Base-by-base conservation (phyloP, 1,284 basidiomycete genomes). In the Sparassis latifolia region DNA sequence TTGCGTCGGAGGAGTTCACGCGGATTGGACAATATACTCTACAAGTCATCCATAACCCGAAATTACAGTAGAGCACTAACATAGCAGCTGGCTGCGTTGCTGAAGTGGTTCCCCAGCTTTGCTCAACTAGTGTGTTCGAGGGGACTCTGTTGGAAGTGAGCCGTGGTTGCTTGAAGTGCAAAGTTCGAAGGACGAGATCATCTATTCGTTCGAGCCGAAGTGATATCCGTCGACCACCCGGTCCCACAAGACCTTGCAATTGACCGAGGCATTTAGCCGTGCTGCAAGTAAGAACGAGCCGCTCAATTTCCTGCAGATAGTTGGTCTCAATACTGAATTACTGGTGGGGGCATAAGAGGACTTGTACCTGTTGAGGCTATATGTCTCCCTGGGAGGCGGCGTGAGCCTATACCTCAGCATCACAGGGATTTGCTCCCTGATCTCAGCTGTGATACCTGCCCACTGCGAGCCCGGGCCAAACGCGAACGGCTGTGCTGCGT, bases 221-320 rank as follows among this genome's bases (percentile, higher is more conserved):
- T 55, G 10, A 44, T 67, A 68, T 30, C 52, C 55, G 3, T 55
- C 54, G 5, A 79, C 70, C 29, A 84, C 77, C 44, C 77, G 74
- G 50, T 89, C 80, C 90, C 92, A 94, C 33, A 97, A 69, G 27
- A 65, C 69, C 61, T 75, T 77, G 55, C 90, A 90, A 62, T 91
- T 79, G 20, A 98, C 83, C 2, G 74, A 76, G 10, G 92, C 91
- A 42, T 79, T 79, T 37, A 98, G 72, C 49, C 90, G 76, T 10
- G 92, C 85, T 44, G 96, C 96, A 10, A 98, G 78, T 55, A 99
- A 71, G 71, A 99, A 97, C 2, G 92, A 87, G 0, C 96, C 95
- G 57, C 92, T 94, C 56, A 98, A 66, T 78, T 98, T 99, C 62
- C 95, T 85, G 57, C 37, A 37, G 35, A 37, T 37, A 37, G 35